Conservation (phyloP, 768 basidiomycete genomes). For the Hirschioporus abietinus region DNA sequence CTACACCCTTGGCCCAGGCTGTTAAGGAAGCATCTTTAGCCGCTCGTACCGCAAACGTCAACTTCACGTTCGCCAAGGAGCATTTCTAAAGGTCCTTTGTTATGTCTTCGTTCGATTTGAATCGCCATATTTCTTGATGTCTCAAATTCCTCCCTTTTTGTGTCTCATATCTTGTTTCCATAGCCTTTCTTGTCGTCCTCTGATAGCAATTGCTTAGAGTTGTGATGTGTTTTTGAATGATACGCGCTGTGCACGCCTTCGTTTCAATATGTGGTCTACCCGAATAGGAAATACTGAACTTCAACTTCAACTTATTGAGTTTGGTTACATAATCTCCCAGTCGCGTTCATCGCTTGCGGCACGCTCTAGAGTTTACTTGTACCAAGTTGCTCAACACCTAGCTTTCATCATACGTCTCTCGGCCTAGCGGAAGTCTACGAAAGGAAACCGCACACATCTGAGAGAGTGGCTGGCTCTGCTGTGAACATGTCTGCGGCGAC, state of each 20-base stretch:
- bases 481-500: constrained; percentile 41
- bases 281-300: too few species aligned
- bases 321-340: not conserved
- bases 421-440: too few species aligned
- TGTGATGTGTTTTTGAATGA: not conserved
- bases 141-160: not conserved
- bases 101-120: not conserved
- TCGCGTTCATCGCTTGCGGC: too few species aligned
- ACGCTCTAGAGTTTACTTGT: too few species aligned
- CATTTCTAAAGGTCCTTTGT: constrained; percentile 41
- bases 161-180: not conserved
- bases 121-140: not conserved
- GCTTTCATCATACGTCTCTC: too few species aligned
- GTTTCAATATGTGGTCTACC: not conserved
- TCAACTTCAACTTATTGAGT: not conserved
- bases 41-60: constrained; percentile 48
- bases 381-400: too few species aligned
- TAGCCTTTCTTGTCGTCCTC: not conserved
- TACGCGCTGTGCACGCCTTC: not conserved
- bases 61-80: constrained; percentile 83
- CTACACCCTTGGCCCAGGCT: constrained; percentile 64
- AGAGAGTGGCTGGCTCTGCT: not conserved
- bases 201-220: not conserved
- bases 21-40: constrained; percentile 68
- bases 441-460: too few species aligned